These are phyloP conservation scores for Hanseniaspora thailandica DNA, from an alignment of 805 yeast species.

Conservation along the genomic window DNA sequence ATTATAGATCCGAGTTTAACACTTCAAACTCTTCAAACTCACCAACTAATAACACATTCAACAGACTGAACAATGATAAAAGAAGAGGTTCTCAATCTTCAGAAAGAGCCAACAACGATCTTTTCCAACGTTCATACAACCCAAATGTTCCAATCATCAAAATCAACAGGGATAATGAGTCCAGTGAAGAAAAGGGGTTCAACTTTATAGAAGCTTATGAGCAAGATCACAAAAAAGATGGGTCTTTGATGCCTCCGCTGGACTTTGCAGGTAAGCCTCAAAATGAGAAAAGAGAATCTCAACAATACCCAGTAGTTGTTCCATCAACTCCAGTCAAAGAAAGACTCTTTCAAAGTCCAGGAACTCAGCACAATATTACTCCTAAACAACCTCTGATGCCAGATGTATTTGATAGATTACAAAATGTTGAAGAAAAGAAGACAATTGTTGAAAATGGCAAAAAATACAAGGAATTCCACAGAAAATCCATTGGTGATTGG, in stretches of 20 bases:
- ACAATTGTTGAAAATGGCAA: slow-evolving; percentile 15
- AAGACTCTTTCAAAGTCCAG: slow-evolving; percentile 6
- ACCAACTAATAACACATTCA: slow-evolving; percentile 15
- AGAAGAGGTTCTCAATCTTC: slow-evolving; percentile 7
- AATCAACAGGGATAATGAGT: not conserved
- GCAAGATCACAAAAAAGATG: not conserved
- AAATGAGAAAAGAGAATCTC: slow-evolving; percentile 17
- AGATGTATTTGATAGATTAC: not conserved
- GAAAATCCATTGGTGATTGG: slow-evolving; percentile 93
- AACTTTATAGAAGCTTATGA: slow-evolving; percentile 15
- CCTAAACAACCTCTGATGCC: slow-evolving; percentile 11
- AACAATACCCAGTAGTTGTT: slow-evolving; percentile 14
- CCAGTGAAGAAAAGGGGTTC: slow-evolving; percentile 7
- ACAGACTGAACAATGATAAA: not conserved
- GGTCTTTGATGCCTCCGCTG: slow-evolving; percentile 16
- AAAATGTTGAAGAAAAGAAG: slow-evolving; percentile 15
- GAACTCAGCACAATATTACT: slow-evolving; percentile 2
- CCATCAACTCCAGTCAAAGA: slow-evolving; percentile 11
- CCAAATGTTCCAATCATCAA: not conserved
- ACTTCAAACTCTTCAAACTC: slow-evolving; percentile 2
- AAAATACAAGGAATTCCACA: slow-evolving; percentile 43
- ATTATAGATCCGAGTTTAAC: not conserved
- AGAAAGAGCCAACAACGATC: not conserved
- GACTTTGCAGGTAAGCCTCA: slow-evolving; percentile 8
- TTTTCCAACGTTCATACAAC: not conserved